Base-by-base conservation (phyloP, 768 basidiomycete genomes). In the Leccinum subtestaceum region DNA sequence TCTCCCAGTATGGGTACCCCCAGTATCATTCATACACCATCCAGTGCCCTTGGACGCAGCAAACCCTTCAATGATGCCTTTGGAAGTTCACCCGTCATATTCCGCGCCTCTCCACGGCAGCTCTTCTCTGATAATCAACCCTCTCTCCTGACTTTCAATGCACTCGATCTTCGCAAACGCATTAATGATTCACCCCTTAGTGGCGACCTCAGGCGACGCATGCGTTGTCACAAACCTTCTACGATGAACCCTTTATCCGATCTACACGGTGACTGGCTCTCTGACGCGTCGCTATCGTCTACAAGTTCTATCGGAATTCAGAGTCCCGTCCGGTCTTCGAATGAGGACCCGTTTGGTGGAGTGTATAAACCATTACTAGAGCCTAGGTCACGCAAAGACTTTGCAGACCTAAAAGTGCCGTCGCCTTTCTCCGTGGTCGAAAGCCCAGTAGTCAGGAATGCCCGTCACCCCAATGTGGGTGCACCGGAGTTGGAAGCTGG, bases 161-260 rank as follows among this genome's bases (percentile, higher is more conserved):
- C 63, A 31, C 63, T 70, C 56, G 72, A 67, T 67, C 67, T 72
- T 57, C 72, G 73, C 50, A 73, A 72, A 56, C 75, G 70, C 5
- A 63, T 74, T 40, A 78, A 80, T 50, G 81, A 79, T 57, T 84
- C 84, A 1, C 82, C 84, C n/a, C 71, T 82, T 25, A 65, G 76
- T 40, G 52, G 65, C 21, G 68, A 68, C 46, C 49, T 68, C 12
- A 63, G 68, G 56, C 74, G 75, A 47, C 75, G 68, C 48, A 56
- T 58, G 53, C 64, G 70, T 57, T 59, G 60, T 60, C 71, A 71
- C 43, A 75, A 67, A 53, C 63, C 62, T 50, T 64, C 72, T 27
- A 47, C 63, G 13, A 73, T 73, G 73, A 68, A 64, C 52, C 55
- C 70, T 13, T 65, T 68, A 0, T 52, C 55, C 38, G 67, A 71